Base-by-base conservation (phyloP, 495 filamentous ascomycete species). In the Lophiostoma macrostomum region DNA sequence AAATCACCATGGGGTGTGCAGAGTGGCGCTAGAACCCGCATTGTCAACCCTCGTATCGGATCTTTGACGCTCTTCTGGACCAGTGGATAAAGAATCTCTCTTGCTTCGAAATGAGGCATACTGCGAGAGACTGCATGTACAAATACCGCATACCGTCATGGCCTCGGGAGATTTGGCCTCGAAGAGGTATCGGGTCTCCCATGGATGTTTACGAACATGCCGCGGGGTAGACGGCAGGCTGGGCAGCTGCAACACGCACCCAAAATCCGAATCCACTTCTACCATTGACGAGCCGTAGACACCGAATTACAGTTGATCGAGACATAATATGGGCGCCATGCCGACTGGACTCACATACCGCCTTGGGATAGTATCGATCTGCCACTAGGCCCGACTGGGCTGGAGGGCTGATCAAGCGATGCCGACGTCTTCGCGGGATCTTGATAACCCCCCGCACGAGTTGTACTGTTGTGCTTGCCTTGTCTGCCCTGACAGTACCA, bases 331-430 rank as follows among this genome's bases (percentile, higher is more conserved):
- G 44, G 36, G 50, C 44, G 58, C 20, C 32, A 32, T 18, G 38
- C 10, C 25, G 25, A 39, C 50, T 45, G 58, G 58, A 62, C 53
- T 62, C 50, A 19, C 48, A 57, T 62, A 57, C 58, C 58, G 16
- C 8, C 25, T 53, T 57, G 25, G 58, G 53, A 60, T 39, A 54
- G 56, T 29, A 39, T 27, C 36, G 11, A 8, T 13, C 19, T 1
- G 5, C 22, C 56, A 44, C 56, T 61, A 56, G 39, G 27, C 51
- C 41, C 43, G 24, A 57, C 18, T 7, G 23, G 43, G 53, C 41
- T 27, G 46, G n/a, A 47, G 38, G 29, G 45, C 40, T 57, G 51
- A 54, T 53, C 46, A 32, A 19, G 22, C 13, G 24, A 19, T 39
- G 57, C 42, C 42, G 53, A 53, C 24, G 29, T 43, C 58, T 50